These are phyloP conservation scores for Kitagawia praeruptora DNA, from an alignment of 129 eudicot genomes.

Conservation along the genomic window DNA sequence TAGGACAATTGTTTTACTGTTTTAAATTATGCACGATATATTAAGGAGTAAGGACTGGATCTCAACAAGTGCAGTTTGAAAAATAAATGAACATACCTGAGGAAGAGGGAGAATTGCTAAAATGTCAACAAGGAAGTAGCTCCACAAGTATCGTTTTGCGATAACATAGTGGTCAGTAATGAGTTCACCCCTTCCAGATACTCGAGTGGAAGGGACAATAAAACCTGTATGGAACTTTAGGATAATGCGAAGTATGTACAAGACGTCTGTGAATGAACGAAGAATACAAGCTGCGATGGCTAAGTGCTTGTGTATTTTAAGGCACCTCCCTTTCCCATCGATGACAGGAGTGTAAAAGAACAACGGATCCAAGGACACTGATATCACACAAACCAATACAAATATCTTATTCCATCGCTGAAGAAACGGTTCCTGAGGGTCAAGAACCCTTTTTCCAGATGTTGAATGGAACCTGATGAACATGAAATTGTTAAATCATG, in stretches of 20 bases:
- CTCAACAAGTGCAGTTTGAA: no score
- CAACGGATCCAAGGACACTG: slow-evolving; percentile 68
- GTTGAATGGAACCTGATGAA: not conserved
- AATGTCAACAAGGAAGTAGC: slow-evolving; percentile 61
- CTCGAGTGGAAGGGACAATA: slow-evolving; percentile 63
- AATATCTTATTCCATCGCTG: slow-evolving; percentile 74
- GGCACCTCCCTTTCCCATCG: slow-evolving; percentile 34
- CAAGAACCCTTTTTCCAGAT: slow-evolving; percentile 20
- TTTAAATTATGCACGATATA: not conserved
- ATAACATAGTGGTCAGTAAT: slow-evolving; percentile 53
- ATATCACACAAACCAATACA: slow-evolving; percentile 44
- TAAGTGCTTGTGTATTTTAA: slow-evolving; percentile 38
- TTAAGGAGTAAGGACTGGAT: no score
- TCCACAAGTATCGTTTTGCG: slow-evolving; percentile 49
- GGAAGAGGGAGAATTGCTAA: slow-evolving; percentile 78
- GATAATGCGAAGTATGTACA: slow-evolving; percentile 65
- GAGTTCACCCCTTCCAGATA: slow-evolving; percentile 72
- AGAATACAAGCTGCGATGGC: slow-evolving; percentile 58
- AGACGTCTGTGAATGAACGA: slow-evolving; percentile 53
- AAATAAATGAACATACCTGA: slow-evolving; percentile 35
- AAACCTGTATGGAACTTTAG: slow-evolving; percentile 71
- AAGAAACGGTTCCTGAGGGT: slow-evolving; percentile 70
- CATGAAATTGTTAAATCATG: not conserved
- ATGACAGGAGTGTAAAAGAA: slow-evolving; percentile 80
- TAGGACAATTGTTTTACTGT: not conserved